Evolutionary conservation across 2,329 filamentous ascomycete species (phyloP).

Genomic region (Zasmidium angulare): DNA sequence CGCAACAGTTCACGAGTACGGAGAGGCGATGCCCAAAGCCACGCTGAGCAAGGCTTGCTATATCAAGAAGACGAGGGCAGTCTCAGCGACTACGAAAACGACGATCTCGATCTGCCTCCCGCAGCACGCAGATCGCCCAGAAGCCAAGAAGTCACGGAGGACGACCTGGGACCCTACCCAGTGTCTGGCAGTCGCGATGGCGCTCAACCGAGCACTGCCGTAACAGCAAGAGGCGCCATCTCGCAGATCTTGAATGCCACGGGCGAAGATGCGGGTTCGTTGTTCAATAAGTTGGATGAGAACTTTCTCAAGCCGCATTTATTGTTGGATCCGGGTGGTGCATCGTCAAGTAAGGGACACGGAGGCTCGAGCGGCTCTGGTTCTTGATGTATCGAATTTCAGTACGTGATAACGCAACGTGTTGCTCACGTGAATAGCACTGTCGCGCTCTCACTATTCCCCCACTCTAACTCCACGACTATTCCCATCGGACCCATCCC

Average conservation of each 20-base stretch:
- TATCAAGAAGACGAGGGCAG: conserved; percentile 45
- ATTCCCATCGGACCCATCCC: not conserved
- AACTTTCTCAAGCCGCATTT: conserved; percentile 93
- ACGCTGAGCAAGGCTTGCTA: conserved; percentile 57
- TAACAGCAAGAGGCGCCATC: conserved; percentile 72
- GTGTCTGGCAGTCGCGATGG: conserved; percentile 39
- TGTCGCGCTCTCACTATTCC: too few species aligned
- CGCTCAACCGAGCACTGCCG: conserved; percentile 1
- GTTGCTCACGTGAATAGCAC: not conserved
- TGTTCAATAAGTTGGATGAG: conserved; percentile 92
- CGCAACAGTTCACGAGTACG: conserved; percentile 52
- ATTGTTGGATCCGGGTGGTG: conserved; percentile 66
- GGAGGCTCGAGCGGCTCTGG: not conserved
- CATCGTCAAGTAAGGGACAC: conserved; percentile 14
- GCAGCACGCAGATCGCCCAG: conserved; percentile 52
- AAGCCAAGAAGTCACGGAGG: conserved; percentile 28
- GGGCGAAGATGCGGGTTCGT: conserved; percentile 81
- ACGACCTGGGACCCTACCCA: conserved; percentile 37
- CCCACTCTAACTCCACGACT: too few species aligned
- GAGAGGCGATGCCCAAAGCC: conserved; percentile 44
- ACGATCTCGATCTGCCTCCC: conserved; percentile 61
- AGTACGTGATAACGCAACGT: not conserved
- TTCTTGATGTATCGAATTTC: not conserved
- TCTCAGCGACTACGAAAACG: conserved; percentile 49
- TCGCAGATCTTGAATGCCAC: conserved; percentile 74